Percentiles rank a stretch among this genome's conserved stretches.
Evolutionary conservation across 306 rosid species (phyloP).

Genomic region (Quercus engelmannii): DNA sequence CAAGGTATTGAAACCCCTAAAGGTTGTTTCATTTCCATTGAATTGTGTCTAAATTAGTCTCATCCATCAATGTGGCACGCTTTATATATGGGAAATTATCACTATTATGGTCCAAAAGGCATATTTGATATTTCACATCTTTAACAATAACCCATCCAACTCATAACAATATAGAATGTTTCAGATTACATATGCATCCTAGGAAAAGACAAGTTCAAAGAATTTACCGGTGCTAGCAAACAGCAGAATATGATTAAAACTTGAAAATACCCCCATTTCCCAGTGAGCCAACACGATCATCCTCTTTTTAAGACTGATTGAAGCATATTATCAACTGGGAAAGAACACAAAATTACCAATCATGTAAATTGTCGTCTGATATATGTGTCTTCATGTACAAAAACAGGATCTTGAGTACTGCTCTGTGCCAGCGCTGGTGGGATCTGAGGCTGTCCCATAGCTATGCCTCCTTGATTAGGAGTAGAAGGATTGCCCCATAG

Average conservation of each 20-base stretch:
- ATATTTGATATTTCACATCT: not conserved
- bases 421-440: constrained; percentile 32
- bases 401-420: constrained; percentile 57
- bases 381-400: constrained; percentile 90
- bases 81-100: not conserved
- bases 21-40: too few relatives aligned
- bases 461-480: constrained; percentile 62
- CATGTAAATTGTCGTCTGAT: constrained; percentile 80
- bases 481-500: constrained; percentile 29
- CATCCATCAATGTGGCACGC: not conserved
- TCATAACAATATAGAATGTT: not conserved
- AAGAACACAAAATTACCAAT: not conserved
- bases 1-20: too few relatives aligned
- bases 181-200: not conserved
- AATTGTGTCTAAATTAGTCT: not conserved
- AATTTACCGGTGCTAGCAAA: not conserved
- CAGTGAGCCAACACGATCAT: not conserved
- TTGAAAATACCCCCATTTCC: not conserved
- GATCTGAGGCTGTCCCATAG: constrained; percentile 85
- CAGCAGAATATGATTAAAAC: not conserved
- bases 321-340: not conserved
- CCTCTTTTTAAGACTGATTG: not conserved
- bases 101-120: not conserved
- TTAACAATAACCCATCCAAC: not conserved
- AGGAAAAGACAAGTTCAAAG: not conserved